A percentile compares a stretch with the other conserved stretches of the same genome.
Conservation (phyloP, 768 basidiomycete genomes). For the Phanerochaete carnosa region DNA sequence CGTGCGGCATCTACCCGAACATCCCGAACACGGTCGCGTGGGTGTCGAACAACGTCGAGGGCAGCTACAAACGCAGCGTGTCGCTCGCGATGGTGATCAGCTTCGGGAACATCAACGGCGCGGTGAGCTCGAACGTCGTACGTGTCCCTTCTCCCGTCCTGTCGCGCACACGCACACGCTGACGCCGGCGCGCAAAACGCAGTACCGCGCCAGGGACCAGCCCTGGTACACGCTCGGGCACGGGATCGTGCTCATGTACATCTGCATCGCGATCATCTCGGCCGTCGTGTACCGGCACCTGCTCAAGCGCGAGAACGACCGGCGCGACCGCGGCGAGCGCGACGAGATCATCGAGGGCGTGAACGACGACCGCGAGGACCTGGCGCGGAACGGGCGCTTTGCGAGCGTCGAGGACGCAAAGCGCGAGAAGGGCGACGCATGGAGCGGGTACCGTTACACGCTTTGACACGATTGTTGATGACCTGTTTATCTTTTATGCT, state of each 20-base stretch:
- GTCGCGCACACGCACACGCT: neutral
- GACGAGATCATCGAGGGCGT: constrained; percentile 62
- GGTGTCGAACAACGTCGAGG: constrained; percentile 72
- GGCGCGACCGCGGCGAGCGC: constrained; percentile 63
- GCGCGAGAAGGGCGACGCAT: constrained; percentile 65
- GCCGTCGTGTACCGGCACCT: constrained; percentile 39
- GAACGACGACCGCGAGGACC: constrained; percentile 32
- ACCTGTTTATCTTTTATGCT: neutral
- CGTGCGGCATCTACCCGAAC: constrained; percentile 73
- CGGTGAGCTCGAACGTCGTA: constrained; percentile 74
- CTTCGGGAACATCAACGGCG: constrained; percentile 71
- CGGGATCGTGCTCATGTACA: constrained; percentile 71
- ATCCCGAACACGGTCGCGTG: constrained; percentile 55
- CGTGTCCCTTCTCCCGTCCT: constrained; percentile 23
- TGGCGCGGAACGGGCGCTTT: constrained; percentile 52
- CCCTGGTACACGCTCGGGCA: constrained; percentile 67
- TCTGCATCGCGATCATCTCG: constrained; percentile 55
- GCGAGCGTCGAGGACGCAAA: constrained; percentile 61
- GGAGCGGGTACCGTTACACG: constrained; percentile 75
- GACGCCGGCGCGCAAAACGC: neutral
- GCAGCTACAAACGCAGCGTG: constrained; percentile 73
- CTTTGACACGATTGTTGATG: constrained; percentile 32
- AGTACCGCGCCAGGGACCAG: constrained; percentile 62
- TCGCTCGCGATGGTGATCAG: constrained; percentile 67
- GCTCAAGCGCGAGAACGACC: constrained; percentile 59